These are phyloP conservation scores for Candolleomyces aberdarensis DNA, from an alignment of 768 basidiomycete species.

Conservation along the genomic window DNA sequence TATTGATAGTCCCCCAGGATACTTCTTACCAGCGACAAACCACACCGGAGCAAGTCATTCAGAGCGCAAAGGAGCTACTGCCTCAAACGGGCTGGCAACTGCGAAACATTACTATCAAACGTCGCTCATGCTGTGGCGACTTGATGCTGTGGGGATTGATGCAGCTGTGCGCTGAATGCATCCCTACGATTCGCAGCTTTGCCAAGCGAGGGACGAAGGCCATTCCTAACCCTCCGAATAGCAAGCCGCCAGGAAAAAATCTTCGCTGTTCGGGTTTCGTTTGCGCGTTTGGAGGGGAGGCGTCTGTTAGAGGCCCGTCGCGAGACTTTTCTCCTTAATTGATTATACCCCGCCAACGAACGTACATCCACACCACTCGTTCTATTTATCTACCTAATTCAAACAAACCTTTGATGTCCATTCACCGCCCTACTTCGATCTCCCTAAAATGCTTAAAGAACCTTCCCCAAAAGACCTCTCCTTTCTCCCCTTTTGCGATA, in stretches of 20 bases:
- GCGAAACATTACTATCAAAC: conserved; percentile 14
- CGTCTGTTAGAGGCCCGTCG: not conserved
- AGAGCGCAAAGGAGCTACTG: not conserved
- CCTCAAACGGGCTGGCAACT: conserved; percentile 7
- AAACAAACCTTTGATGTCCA: no score
- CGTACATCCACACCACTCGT: no score
- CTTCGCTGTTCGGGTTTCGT: no score
- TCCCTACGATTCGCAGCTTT: conserved; percentile 14
- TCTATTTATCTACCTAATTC: no score
- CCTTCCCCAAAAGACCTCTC: conserved; percentile 27
- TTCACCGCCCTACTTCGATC: conserved; percentile 17
- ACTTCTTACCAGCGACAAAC: not conserved
- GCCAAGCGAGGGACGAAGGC: conserved; percentile 1
- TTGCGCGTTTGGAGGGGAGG: not conserved
- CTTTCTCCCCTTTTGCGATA: conserved; percentile 28
- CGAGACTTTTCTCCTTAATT: not conserved
- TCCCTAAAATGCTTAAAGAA: conserved; percentile 32
- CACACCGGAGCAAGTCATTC: conserved; percentile 4
- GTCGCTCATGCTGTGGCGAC: conserved; percentile 14
- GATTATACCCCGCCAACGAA: not conserved
- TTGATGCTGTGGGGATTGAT: conserved; percentile 15
- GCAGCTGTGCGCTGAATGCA: conserved; percentile 6
- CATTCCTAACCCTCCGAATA: conserved; percentile 14
- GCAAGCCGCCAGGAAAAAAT: not conserved
- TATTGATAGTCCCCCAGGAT: not conserved